Percentiles rank a stretch among this genome's conserved stretches.
Evolutionary conservation across 768 basidiomycete species (phyloP).

Genomic region (Lactarius quietus): DNA sequence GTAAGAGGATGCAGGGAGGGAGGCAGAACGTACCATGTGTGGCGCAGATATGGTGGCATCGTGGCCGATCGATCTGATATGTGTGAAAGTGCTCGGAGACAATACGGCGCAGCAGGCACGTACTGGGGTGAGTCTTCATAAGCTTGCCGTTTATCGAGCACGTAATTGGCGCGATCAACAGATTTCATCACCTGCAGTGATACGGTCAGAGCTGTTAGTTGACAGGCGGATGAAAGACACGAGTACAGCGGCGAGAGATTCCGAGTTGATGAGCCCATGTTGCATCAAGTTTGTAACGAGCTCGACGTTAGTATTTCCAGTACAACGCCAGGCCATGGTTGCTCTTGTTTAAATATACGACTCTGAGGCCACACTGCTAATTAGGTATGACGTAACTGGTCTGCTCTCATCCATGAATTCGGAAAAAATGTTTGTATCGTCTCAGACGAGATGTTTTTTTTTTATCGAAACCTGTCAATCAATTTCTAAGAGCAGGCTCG

Average conservation of each 20-base stretch:
- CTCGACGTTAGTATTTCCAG: conserved; percentile 64
- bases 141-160: conserved; percentile 36
- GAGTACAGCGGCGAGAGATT: conserved; percentile 53
- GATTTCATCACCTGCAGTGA: conserved; percentile 41
- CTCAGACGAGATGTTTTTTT: not conserved
- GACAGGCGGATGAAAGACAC: not conserved
- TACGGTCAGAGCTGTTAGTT: not conserved
- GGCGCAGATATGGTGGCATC: conserved; percentile 95
- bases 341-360: not conserved
- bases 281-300: conserved; percentile 65
- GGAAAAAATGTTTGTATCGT: not conserved
- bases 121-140: conserved; percentile 53
- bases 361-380: not conserved
- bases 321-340: conserved; percentile 80
- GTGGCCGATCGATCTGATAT: conserved; percentile 56
- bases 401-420: not conserved
- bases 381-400: not conserved
- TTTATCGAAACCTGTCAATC: conserved; percentile 16
- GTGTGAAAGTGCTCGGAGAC: not conserved
- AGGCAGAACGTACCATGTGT: conserved; percentile 40
- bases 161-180: conserved; percentile 48
- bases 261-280: conserved; percentile 53
- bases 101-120: not conserved
- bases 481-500: conserved; percentile 39
- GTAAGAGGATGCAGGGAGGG: not conserved